phyloP scores from a whole-genome alignment of 2,329 filamentous ascomycete species.

The Fusarium nodosum region DNA sequence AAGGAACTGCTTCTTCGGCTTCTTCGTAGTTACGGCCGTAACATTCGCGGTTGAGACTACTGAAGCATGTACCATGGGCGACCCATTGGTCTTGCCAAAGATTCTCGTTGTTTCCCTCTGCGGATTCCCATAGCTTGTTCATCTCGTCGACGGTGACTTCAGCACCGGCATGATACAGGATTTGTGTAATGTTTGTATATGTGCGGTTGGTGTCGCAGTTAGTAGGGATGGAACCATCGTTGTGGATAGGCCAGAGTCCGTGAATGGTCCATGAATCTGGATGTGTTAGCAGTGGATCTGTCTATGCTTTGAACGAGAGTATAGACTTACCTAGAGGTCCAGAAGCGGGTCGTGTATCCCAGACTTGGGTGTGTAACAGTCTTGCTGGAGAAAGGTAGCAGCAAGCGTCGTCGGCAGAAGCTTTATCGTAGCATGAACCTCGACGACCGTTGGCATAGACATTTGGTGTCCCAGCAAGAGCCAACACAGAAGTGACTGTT shows the following conservation, averaged over 20 bases:
- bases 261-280: slow-evolving; percentile 28
- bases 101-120: slow-evolving; percentile 4
- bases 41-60: slow-evolving; percentile 20
- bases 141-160: slow-evolving; percentile 17
- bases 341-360: slow-evolving; percentile 23
- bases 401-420: slow-evolving; percentile 4
- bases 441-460: slow-evolving; percentile 9
- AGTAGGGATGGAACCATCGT: slow-evolving; percentile 18
- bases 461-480: slow-evolving; percentile 25
- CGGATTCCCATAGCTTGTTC: slow-evolving; percentile 15
- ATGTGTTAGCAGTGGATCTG: not conserved
- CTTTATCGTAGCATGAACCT: slow-evolving; percentile 11
- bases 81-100: slow-evolving; percentile 27
- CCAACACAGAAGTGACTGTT: slow-evolving; percentile 22
- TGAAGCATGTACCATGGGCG: slow-evolving; percentile 26
- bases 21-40: slow-evolving; percentile 20
- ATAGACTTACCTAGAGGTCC: slow-evolving; percentile 10
- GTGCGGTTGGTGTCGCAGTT: slow-evolving; percentile 30
- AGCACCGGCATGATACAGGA: slow-evolving; percentile 19
- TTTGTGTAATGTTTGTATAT: slow-evolving; percentile 34
- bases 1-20: slow-evolving; percentile 20
- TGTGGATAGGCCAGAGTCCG: slow-evolving; percentile 20
- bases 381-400: slow-evolving; percentile 27
- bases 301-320: accelerated
- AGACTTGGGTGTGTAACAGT: slow-evolving; percentile 25